Evolutionary conservation across 73 alveolate species (phyloP).

Genomic region (Paraurostyla sp.): DNA sequence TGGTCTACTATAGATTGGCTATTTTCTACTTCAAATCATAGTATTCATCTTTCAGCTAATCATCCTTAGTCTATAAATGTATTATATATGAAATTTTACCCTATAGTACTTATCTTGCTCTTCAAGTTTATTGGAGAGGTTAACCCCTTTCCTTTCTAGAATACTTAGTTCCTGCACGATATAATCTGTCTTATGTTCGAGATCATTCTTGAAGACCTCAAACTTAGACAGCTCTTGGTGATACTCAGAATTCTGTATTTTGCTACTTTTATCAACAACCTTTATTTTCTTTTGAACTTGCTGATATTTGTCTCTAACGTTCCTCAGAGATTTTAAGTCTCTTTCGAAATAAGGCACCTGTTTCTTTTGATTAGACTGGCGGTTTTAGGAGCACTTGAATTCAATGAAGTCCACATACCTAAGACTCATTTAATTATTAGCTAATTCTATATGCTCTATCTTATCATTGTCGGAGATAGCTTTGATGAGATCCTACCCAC

Average conservation of each 20-base stretch:
- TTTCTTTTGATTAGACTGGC: constrained; percentile 59
- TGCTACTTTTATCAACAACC: background rate
- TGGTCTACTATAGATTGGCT: background rate
- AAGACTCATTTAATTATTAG: constrained; percentile 70
- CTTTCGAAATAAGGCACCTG: constrained; percentile 65
- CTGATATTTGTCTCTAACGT: background rate
- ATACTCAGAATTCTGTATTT: background rate
- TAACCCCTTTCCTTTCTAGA: background rate
- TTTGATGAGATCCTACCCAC: constrained; percentile 63
- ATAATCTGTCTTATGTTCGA: background rate
- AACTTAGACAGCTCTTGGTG: background rate
- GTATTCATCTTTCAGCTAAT: background rate
- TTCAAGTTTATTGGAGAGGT: background rate
- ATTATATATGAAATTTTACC: background rate
- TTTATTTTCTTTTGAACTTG: background rate
- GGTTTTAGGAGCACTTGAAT: constrained; percentile 66
- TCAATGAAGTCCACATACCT: constrained; percentile 75
- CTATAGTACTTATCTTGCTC: background rate
- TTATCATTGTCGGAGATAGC: constrained; percentile 67
- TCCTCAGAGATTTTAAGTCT: constrained; percentile 53
- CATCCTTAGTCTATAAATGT: background rate
- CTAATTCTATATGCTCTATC: constrained; percentile 64
- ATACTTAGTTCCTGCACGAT: background rate
- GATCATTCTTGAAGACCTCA: background rate
- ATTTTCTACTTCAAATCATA: background rate